Conservation (phyloP, 768 basidiomycete species). For the Stropharia rugosoannulata region DNA sequence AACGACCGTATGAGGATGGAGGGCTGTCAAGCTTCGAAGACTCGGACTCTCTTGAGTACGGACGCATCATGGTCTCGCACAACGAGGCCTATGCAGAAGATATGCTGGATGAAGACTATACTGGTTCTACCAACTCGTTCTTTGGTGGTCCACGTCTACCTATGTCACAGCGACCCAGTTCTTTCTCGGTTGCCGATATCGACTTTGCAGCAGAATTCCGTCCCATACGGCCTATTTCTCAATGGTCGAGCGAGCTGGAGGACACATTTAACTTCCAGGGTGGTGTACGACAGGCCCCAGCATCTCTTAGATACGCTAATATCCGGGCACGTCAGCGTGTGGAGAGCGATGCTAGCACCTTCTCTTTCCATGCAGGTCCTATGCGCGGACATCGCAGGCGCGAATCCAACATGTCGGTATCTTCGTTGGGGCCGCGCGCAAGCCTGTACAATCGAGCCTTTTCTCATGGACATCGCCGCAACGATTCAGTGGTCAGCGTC, state of each 20-base stretch:
- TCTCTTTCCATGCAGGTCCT: slow-evolving; percentile 59
- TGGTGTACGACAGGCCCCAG: not conserved
- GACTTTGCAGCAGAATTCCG: too few relatives aligned
- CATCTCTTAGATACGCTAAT: not conserved
- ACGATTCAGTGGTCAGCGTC: slow-evolving; percentile 57
- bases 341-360: slow-evolving; percentile 77
- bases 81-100: too few relatives aligned
- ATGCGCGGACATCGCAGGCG: slow-evolving; percentile 47
- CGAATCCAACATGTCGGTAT: slow-evolving; percentile 59
- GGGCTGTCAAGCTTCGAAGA: too few relatives aligned
- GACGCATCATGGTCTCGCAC: too few relatives aligned
- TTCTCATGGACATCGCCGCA: slow-evolving; percentile 41
- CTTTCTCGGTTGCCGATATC: too few relatives aligned
- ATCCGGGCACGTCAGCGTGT: slow-evolving; percentile 46
- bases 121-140: too few relatives aligned
- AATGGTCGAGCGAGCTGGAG: slow-evolving; percentile 55
- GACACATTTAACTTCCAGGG: slow-evolving; percentile 69
- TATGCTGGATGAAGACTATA: too few relatives aligned
- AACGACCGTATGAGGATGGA: too few relatives aligned
- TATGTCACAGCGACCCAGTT: too few relatives aligned
- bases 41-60: too few relatives aligned
- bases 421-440: slow-evolving; percentile 61
- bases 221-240: not conserved
- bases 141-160: too few relatives aligned
- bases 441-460: slow-evolving; percentile 73